These are phyloP conservation scores for Beauveria brongniartii DNA, from an alignment of 2,329 filamentous ascomycete genomes.

Conservation along the genomic window DNA sequence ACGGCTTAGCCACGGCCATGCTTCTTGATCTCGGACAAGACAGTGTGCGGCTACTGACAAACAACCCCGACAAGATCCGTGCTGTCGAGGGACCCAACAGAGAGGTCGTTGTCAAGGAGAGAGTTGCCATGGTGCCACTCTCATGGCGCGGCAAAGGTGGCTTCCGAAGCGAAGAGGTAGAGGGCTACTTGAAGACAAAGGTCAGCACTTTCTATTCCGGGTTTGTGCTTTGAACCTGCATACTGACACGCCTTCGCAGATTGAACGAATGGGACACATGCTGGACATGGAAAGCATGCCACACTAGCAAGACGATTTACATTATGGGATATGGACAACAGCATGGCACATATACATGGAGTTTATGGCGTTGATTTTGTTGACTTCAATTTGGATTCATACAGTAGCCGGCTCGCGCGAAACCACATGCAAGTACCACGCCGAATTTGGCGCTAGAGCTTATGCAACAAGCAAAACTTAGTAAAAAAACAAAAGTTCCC, in stretches of 20 bases:
- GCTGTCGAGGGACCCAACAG: constrained; percentile 87
- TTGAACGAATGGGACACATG: constrained; percentile 84
- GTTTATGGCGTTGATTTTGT: constrained; percentile 3
- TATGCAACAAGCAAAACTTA: neutral
- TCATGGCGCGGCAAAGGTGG: constrained; percentile 85
- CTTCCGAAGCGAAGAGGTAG: constrained; percentile 79
- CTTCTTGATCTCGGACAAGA: constrained; percentile 73
- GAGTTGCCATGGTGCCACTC: constrained; percentile 91
- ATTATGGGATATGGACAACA: constrained; percentile 1
- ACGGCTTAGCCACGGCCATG: constrained; percentile 95
- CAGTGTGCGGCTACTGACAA: constrained; percentile 79
- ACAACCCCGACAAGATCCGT: constrained; percentile 94
- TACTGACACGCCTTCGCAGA: constrained; percentile 39
- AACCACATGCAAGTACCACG: neutral
- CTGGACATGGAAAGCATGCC: constrained; percentile 41
- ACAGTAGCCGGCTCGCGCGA: neutral
- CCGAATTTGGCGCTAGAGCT: neutral
- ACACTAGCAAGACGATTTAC: neutral
- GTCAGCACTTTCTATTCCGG: constrained; percentile 32
- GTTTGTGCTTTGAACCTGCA: neutral
- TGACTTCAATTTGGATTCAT: neutral
- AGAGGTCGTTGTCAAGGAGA: constrained; percentile 79
- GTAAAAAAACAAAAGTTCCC: too few species aligned
- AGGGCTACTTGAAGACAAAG: constrained; percentile 93
- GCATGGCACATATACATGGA: constrained; percentile 12